These are phyloP conservation scores for Penicillium pulvis DNA, from an alignment of 495 filamentous ascomycete species.

Conservation along the genomic window DNA sequence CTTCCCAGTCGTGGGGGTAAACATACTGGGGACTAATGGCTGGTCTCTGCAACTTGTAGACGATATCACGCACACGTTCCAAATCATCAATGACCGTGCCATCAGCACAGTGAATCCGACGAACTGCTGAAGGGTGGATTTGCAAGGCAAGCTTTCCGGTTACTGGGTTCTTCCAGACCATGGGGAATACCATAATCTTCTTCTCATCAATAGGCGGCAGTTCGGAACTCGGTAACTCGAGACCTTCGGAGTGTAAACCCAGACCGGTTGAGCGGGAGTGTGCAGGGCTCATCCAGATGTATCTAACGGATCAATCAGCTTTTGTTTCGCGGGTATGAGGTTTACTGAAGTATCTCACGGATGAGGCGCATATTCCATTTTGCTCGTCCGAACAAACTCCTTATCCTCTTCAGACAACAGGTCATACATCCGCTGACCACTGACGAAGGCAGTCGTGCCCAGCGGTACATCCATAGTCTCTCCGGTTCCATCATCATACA, in stretches of 20 bases:
- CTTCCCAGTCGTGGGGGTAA: constrained; percentile 74
- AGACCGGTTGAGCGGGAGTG: constrained; percentile 66
- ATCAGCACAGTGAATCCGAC: constrained; percentile 62
- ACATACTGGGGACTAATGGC: constrained; percentile 67
- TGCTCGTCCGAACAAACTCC: constrained; percentile 61
- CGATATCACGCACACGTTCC: constrained; percentile 62
- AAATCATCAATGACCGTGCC: constrained; percentile 68
- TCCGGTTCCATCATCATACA: constrained; percentile 71
- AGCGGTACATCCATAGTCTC: constrained; percentile 68
- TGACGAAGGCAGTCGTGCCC: constrained; percentile 76
- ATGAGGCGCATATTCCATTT: constrained; percentile 73
- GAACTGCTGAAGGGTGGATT: constrained; percentile 67
- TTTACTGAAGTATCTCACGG: constrained; percentile 37
- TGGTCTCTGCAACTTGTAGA: constrained; percentile 69
- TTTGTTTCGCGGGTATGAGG: not conserved
- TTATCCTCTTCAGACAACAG: constrained; percentile 63
- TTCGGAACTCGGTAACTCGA: constrained; percentile 55
- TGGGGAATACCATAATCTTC: constrained; percentile 68
- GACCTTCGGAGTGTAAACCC: constrained; percentile 62
- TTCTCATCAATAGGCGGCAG: constrained; percentile 63
- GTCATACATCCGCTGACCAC: constrained; percentile 66
- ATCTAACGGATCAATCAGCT: constrained; percentile 31
- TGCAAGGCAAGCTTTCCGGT: constrained; percentile 69
- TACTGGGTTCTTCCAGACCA: constrained; percentile 72
- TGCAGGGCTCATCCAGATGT: constrained; percentile 73